Percentiles rank a stretch among this genome's conserved stretches.
These are phyloP conservation scores for Eucalyptus decipiens DNA, from an alignment of 345 rosid genomes.

Conservation along the genomic window DNA sequence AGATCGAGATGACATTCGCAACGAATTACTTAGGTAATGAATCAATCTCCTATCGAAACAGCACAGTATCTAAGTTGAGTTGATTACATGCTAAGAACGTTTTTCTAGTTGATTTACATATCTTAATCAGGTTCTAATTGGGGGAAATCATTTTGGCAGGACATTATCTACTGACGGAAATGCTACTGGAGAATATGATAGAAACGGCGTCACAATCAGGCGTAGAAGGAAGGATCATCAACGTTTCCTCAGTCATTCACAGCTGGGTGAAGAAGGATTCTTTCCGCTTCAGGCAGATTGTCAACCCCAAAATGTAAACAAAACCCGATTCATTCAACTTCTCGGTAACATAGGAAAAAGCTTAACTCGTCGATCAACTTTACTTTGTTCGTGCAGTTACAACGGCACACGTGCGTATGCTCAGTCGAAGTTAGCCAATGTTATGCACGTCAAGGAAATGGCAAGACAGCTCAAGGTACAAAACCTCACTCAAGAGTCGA, in stretches of 20 bases:
- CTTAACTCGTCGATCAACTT: neutral
- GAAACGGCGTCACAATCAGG: constrained; percentile 64
- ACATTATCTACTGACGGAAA: constrained; percentile 72
- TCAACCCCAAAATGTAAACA: constrained; percentile 58
- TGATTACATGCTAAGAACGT: neutral
- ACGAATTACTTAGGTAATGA: constrained; percentile 73
- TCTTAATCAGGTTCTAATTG: neutral
- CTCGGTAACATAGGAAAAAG: neutral
- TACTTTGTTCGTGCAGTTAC: constrained; percentile 28
- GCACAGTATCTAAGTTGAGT: neutral
- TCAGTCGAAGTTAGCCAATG: constrained; percentile 74
- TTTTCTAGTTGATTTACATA: neutral
- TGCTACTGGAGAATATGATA: constrained; percentile 69
- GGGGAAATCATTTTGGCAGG: constrained; percentile 33
- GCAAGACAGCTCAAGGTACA: constrained; percentile 67
- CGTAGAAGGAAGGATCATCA: constrained; percentile 74
- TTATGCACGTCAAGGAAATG: constrained; percentile 78
- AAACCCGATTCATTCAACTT: neutral
- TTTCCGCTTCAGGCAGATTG: constrained; percentile 51
- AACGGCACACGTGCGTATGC: constrained; percentile 88
- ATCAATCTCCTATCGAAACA: neutral
- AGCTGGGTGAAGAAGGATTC: constrained; percentile 65
- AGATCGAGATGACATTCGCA: constrained; percentile 92
- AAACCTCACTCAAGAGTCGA: neutral
- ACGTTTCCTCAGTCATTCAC: constrained; percentile 91